phyloP scores from a whole-genome alignment of 2,329 filamentous ascomycete species.

The Coleophoma cylindrospora region DNA sequence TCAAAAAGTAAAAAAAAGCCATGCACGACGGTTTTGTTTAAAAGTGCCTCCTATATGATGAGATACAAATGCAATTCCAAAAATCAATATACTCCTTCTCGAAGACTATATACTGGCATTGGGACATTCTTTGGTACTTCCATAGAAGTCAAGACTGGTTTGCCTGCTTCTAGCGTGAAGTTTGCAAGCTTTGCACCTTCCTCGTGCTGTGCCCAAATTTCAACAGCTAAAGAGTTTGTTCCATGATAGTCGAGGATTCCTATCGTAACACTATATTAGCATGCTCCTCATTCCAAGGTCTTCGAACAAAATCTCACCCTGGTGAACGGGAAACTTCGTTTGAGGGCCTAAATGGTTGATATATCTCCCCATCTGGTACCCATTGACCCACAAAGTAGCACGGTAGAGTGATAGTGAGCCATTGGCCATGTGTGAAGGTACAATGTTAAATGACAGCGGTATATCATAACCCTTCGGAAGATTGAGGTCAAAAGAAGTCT shows the following conservation, averaged over 20 bases:
- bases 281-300: background rate
- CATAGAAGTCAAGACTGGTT: constrained; percentile 5
- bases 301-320: background rate
- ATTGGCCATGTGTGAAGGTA: constrained; percentile 4
- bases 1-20: no score
- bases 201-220: constrained; percentile 52
- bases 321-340: constrained; percentile 58
- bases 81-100: background rate
- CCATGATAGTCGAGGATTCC: constrained; percentile 63
- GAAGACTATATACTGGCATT: constrained; percentile 3
- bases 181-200: constrained; percentile 6
- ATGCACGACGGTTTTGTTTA: no score
- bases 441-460: constrained; percentile 44
- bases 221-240: constrained; percentile 61
- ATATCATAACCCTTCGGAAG: constrained; percentile 52
- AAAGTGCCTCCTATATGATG: no score
- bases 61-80: no score
- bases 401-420: constrained; percentile 41
- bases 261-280: constrained; percentile 47
- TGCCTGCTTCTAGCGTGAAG: constrained; percentile 8
- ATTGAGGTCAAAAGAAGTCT: constrained; percentile 46
- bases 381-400: constrained; percentile 66
- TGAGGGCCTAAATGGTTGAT: constrained; percentile 69
- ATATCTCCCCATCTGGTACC: constrained; percentile 65
- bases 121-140: constrained; percentile 2